These are phyloP conservation scores for Russula vinacea DNA, from an alignment of 768 basidiomycete species.

Conservation along the genomic window DNA sequence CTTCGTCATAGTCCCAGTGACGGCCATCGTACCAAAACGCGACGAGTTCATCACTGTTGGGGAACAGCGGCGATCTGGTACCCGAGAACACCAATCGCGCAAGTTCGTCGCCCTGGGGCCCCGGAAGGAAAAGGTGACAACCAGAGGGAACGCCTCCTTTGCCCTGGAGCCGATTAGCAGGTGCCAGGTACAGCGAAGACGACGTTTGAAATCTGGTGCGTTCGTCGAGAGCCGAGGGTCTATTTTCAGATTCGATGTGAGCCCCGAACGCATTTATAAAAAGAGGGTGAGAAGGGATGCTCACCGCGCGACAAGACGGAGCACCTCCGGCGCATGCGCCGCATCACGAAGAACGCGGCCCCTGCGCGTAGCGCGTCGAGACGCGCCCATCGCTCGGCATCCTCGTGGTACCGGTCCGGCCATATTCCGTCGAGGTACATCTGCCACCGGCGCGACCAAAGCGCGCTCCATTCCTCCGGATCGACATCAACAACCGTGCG, in stretches of 20 bases:
- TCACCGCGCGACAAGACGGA: slow-evolving; percentile 26
- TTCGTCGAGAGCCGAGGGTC: slow-evolving; percentile 26
- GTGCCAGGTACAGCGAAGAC: slow-evolving; percentile 18
- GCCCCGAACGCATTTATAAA: not conserved
- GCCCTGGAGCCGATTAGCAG: not conserved
- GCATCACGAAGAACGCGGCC: slow-evolving; percentile 27
- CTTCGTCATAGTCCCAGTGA: slow-evolving; percentile 21
- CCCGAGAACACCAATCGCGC: slow-evolving; percentile 27
- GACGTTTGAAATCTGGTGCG: slow-evolving; percentile 8
- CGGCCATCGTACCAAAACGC: slow-evolving; percentile 30
- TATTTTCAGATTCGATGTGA: slow-evolving; percentile 10
- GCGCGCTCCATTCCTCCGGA: slow-evolving; percentile 25
- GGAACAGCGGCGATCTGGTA: slow-evolving; percentile 23
- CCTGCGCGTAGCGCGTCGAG: slow-evolving; percentile 19
- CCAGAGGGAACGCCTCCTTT: slow-evolving; percentile 12
- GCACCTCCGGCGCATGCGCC: slow-evolving; percentile 20
- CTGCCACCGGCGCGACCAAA: slow-evolving; percentile 27
- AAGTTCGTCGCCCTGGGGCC: slow-evolving; percentile 23
- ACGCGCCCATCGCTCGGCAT: slow-evolving; percentile 25
- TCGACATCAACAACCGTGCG: slow-evolving; percentile 27
- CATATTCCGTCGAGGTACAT: slow-evolving; percentile 28
- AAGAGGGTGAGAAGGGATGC: not conserved
- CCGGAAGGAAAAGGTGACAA: slow-evolving; percentile 24
- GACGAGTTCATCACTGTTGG: slow-evolving; percentile 26
- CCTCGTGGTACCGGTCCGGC: slow-evolving; percentile 19